Evolutionary conservation across 352 stramenopile genomes (phyloP), one percentile per base, ranked within the genome.

Genomic region (Globisporangium nagaii): DNA sequence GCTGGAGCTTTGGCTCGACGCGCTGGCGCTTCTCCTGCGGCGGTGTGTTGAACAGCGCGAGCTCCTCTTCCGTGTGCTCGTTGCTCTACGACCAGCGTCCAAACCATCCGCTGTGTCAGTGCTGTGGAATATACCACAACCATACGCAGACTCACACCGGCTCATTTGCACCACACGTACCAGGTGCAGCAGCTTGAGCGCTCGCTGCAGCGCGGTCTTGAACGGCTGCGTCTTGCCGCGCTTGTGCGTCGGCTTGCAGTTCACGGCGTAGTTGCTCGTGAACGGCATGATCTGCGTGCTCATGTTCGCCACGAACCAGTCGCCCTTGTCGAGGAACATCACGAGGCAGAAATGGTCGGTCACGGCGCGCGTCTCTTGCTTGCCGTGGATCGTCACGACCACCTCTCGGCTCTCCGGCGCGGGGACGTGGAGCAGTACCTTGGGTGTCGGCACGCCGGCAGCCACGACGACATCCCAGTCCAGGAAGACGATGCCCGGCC

Each of bases 401-500:
- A 50, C 37, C 15, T 50, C 28, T 24, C 53, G 20, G 32, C 68
- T 69, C 54, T 66, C 53, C 12, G 80, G 73, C 15, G 60, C 53
- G 1, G 73, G 74, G 28, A 88, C 65, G 28, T 53, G 30, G n/a
- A 78, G 55, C 35, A 58, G 48, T 34, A 68, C 66, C 11, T 79
- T 68, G 49, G 71, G 64, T 0, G 73, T 72, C 10, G 64, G 60
- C 15, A 91, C 59, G 1, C 67, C 74, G 1, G 68, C 69, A 25
- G 50, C 58, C 15, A 57, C 61, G 24, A 87, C 74, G 9, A 62
- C 63, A 17, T 86, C 66, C 75, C 78, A 89, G 50, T 60, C 74
- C 54, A 70, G 63, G 58, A 94, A 94, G 20, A 94, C 50, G 47
- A 94, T 65, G 34, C 65, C 78, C 2, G 84, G 84, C 84, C 84